Conservation (phyloP, 495 filamentous ascomycete genomes). For the Aspergillus ostianus region DNA sequence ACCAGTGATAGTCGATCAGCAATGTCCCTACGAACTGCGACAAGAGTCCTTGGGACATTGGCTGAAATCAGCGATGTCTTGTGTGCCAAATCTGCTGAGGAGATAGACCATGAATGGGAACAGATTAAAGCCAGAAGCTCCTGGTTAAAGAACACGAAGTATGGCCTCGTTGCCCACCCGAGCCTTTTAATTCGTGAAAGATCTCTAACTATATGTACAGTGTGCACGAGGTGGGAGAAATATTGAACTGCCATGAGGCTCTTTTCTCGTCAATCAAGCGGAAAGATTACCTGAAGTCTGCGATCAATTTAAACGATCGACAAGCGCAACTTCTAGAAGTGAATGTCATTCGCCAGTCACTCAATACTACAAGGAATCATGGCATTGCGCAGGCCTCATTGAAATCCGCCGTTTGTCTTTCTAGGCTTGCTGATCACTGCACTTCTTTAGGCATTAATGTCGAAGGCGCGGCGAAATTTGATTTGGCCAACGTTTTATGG, state of each 20-base stretch:
- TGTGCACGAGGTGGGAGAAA: conserved; percentile 75
- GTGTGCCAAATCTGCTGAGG: conserved; percentile 51
- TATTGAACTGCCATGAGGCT: conserved; percentile 78
- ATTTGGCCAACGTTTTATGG: conserved; percentile 89
- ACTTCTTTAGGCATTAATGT: conserved; percentile 68
- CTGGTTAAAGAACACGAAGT: conserved; percentile 81
- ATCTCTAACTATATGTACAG: conserved; percentile 41
- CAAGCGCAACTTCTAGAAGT: conserved; percentile 72
- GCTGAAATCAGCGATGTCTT: conserved; percentile 80
- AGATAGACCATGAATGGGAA: conserved; percentile 60
- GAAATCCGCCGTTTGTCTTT: conserved; percentile 76
- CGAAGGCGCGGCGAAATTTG: conserved; percentile 68
- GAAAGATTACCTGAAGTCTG: conserved; percentile 57
- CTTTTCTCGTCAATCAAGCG: conserved; percentile 77
- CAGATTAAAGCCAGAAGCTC: conserved; percentile 61
- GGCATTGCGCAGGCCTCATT: conserved; percentile 82
- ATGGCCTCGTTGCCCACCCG: conserved; percentile 23
- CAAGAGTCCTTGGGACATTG: conserved; percentile 73
- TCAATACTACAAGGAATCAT: conserved; percentile 72
- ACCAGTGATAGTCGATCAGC: conserved; percentile 54
- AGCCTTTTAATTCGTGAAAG: conserved; percentile 17
- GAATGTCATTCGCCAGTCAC: conserved; percentile 67
- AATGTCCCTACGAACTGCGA: conserved; percentile 57
- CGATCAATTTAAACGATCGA: conserved; percentile 52
- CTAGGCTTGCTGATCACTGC: conserved; percentile 65